A percentile compares a stretch with the other conserved stretches of the same genome.
Conservation (phyloP, 495 filamentous ascomycete genomes). For the Annulohypoxylon nitens region DNA sequence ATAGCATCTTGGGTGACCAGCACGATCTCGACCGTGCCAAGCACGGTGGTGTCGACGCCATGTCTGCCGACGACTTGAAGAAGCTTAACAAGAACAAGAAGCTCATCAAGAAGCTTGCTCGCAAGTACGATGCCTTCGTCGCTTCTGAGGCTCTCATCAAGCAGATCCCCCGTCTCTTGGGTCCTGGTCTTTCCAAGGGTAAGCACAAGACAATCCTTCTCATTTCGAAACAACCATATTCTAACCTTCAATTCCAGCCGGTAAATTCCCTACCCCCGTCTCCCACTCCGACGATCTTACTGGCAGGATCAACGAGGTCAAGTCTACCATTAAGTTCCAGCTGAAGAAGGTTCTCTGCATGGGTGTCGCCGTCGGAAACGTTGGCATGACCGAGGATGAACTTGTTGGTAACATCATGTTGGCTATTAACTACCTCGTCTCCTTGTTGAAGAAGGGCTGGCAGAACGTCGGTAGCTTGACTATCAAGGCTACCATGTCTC, state of each 20-base stretch:
- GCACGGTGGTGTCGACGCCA: slow-evolving; percentile 96
- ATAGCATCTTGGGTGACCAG: slow-evolving; percentile 93
- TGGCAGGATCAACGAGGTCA: slow-evolving; percentile 97
- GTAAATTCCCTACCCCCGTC: slow-evolving; percentile 99
- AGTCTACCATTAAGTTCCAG: slow-evolving; percentile 99
- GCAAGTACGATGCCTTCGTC: slow-evolving; percentile 99
- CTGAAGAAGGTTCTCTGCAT: slow-evolving; percentile 99
- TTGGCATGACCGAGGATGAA: slow-evolving; percentile 96
- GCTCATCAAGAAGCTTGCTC: slow-evolving; percentile 99
- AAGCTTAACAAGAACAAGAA: slow-evolving; percentile 99
- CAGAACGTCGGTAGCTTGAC: slow-evolving; percentile 99
- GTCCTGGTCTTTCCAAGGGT: slow-evolving; percentile 98
- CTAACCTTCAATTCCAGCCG: slow-evolving; percentile 68
- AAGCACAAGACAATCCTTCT: slow-evolving; percentile 51
- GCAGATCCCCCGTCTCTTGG: slow-evolving; percentile 99
- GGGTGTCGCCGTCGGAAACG: slow-evolving; percentile 98
- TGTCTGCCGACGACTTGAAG: slow-evolving; percentile 98
- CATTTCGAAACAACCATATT: not conserved
- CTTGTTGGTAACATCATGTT: slow-evolving; percentile 94
- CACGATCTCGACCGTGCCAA: slow-evolving; percentile 99
- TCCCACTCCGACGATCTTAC: slow-evolving; percentile 93
- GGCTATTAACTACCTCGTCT: slow-evolving; percentile 99
- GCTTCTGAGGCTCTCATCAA: slow-evolving; percentile 97
- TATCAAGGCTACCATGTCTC: slow-evolving; percentile 99
- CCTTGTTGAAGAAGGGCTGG: slow-evolving; percentile 99